These are phyloP conservation scores for Pythium monospermum DNA, from an alignment of 352 stramenopile genomes.

Conservation along the genomic window DNA sequence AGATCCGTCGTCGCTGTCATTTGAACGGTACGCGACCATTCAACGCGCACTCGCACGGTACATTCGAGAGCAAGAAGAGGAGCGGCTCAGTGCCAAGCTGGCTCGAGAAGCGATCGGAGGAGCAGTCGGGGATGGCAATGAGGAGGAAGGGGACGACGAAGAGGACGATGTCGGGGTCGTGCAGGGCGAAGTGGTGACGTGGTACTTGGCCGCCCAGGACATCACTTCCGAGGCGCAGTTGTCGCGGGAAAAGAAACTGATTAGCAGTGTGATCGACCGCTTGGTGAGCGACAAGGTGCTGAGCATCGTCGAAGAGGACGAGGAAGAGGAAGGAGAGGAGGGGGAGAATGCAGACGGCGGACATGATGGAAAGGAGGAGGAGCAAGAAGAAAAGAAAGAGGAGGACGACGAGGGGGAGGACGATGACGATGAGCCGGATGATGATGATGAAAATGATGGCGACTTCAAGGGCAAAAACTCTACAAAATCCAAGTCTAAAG, in stretches of 20 bases:
- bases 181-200: conserved; percentile 79
- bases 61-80: conserved; percentile 79
- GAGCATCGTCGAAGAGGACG: conserved; percentile 64
- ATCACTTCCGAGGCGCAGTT: conserved; percentile 82
- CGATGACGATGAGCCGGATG: not conserved
- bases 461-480: conserved; percentile 2
- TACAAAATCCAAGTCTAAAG: not conserved
- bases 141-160: conserved; percentile 47
- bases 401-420: conserved; percentile 12
- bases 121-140: conserved; percentile 1
- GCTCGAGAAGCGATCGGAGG: conserved; percentile 29
- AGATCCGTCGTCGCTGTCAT: conserved; percentile 50
- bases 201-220: conserved; percentile 80
- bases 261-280: conserved; percentile 79
- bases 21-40: conserved; percentile 78
- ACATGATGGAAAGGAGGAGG: conserved; percentile 7
- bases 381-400: conserved; percentile 22
- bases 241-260: conserved; percentile 73
- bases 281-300: conserved; percentile 75
- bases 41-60: conserved; percentile 73
- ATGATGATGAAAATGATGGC: conserved; percentile 16
- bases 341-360: not conserved
- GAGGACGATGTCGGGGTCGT: conserved; percentile 55
- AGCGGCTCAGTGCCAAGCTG: conserved; percentile 39
- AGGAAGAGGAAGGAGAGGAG: conserved; percentile 33